These are phyloP conservation scores for Trichomonascus vanleenenianus DNA, from an alignment of 805 yeast genomes.

Conservation along the genomic window DNA sequence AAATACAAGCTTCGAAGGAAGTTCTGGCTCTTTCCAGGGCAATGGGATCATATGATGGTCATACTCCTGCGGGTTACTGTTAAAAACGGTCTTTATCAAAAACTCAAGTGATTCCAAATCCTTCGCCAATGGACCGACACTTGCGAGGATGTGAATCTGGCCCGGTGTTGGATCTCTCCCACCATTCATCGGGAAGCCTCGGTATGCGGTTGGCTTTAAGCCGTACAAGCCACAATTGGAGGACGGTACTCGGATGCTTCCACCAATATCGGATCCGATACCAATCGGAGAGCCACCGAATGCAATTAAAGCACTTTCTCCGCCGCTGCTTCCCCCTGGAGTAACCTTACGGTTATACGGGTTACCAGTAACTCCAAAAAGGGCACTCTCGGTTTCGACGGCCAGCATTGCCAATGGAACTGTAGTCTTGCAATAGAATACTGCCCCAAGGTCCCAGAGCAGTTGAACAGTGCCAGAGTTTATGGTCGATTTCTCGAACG, in stretches of 20 bases:
- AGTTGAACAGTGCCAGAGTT: constrained; percentile 10
- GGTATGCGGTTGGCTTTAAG: constrained; percentile 34
- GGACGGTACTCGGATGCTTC: constrained; percentile 44
- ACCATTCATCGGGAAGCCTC: constrained; percentile 33
- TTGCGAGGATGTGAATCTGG: constrained; percentile 32
- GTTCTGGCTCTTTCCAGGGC: constrained; percentile 31
- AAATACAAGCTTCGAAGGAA: constrained; percentile 32
- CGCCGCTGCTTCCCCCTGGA: constrained; percentile 53
- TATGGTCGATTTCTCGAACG: constrained; percentile 8
- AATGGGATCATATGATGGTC: constrained; percentile 43
- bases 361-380: constrained; percentile 41
- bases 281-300: constrained; percentile 44
- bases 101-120: constrained; percentile 34
- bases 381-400: constrained; percentile 38
- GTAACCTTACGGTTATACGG: constrained; percentile 39
- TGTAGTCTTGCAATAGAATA: constrained; percentile 47
- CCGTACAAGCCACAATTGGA: constrained; percentile 42
- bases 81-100: constrained; percentile 33
- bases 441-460: constrained; percentile 37
- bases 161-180: constrained; percentile 24
- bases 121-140: constrained; percentile 42
- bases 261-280: constrained; percentile 48
- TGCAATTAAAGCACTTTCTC: constrained; percentile 44
- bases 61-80: constrained; percentile 36
- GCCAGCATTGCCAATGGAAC: constrained; percentile 46